Base-by-base conservation (phyloP, 768 basidiomycete genomes). In the Calocybe gangraenosa region DNA sequence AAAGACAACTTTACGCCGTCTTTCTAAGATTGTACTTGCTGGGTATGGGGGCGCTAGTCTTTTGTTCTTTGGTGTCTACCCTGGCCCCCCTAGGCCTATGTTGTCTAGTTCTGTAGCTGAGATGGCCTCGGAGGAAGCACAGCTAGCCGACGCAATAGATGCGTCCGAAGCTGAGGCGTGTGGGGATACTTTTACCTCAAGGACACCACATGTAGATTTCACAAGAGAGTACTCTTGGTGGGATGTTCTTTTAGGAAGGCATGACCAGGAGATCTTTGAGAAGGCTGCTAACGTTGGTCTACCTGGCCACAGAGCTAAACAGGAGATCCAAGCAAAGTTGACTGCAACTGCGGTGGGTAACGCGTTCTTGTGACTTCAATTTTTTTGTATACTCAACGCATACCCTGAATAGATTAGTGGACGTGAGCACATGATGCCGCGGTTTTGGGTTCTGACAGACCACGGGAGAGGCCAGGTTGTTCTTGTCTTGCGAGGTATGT, bases 361-460 rank as follows among this genome's bases (percentile, higher is more conserved):
- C 6, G 3, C 11, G 28, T 43, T 41, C 21, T 39, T 18, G 2
- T 37, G 13, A 25, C n/a, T 7, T 38, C 7, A 31, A 3, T 20
- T 35, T 11, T 25, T 11, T 17, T 34, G 10, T 15, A 13, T 19
- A 25, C 44, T 54, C n/a, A n/a, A 8, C 30, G 8, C 30, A n/a
- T 15, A 48, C 30, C n/a, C 15, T 42, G 15, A 15, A n/a, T 31
- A 69, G 68, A 64, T 82, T 25, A 72, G 84, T 18, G 84, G 86
- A 11, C 67, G 74, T 37, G 82, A 84, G 52, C 75, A 78, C 49
- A 71, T 81, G 49, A 85, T 89, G 81, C 89, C 90, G 2, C 73
- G 87, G 28, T 92, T 84, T 59, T 92, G 90, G 88, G 82, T 91
- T 3, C 70, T 92, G 15, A 90, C 87, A 0, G 90, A 92, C 59